These are phyloP conservation scores for Solanum chilense DNA, from an alignment of 257 asterid genomes.

Conservation along the genomic window DNA sequence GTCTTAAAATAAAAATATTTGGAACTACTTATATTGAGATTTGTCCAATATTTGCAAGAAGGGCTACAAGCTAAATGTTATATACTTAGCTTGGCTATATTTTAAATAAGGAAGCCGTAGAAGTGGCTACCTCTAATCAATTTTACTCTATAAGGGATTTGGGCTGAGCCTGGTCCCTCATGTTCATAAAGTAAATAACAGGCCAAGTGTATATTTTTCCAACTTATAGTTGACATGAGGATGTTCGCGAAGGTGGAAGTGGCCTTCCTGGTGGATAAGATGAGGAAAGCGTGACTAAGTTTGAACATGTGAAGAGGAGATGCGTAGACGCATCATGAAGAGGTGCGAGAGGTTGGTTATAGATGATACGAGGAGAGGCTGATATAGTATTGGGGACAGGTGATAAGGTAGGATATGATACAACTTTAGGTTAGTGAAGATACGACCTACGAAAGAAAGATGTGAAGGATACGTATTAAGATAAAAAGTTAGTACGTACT, in stretches of 20 bases:
- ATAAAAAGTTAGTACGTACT: too few species aligned
- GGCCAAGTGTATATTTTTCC: neutral
- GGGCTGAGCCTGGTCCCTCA: neutral
- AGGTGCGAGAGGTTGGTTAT: neutral
- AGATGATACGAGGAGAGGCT: neutral
- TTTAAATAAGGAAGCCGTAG: neutral
- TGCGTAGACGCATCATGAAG: neutral
- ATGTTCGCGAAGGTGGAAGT: neutral
- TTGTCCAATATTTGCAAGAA: neutral
- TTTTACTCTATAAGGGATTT: neutral
- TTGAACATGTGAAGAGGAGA: neutral
- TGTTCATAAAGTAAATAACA: neutral
- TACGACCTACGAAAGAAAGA: neutral
- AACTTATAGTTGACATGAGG: neutral
- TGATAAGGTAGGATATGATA: neutral
- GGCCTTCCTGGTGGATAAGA: neutral
- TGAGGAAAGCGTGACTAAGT: neutral
- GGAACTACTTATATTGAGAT: neutral
- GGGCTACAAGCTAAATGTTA: neutral
- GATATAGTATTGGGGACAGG: neutral
- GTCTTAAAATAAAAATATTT: too few species aligned
- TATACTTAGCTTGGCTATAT: neutral
- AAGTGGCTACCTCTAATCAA: neutral
- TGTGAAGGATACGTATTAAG: neutral
- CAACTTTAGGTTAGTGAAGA: neutral